These are phyloP conservation scores for Phycomyces blakesleeanus DNA, from an alignment of 192 early-diverging fungal species.

Conservation along the genomic window DNA sequence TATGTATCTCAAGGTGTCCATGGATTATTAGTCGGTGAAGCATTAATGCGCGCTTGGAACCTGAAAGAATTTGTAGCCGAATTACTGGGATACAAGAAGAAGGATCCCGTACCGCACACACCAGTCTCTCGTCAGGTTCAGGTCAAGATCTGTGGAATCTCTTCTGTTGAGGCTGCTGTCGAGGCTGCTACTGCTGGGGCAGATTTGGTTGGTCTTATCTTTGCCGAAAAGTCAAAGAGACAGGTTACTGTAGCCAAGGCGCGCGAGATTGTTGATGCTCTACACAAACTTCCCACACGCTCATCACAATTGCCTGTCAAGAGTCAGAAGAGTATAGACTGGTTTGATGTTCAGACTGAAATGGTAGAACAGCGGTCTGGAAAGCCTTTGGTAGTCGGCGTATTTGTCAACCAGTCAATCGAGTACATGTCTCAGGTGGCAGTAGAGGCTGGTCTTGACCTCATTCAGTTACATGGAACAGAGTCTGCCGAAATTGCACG, in stretches of 20 bases:
- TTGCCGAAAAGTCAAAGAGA: conserved; percentile 77
- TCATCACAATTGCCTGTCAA: conserved; percentile 12
- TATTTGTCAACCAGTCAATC: conserved; percentile 84
- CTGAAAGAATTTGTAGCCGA: conserved; percentile 71
- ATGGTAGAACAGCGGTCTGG: conserved; percentile 38
- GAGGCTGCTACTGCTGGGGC: conserved; percentile 74
- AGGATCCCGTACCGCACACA: not conserved
- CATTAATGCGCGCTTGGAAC: conserved; percentile 83
- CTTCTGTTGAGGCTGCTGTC: conserved; percentile 75
- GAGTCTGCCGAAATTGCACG: conserved; percentile 63
- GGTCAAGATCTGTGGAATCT: conserved; percentile 95
- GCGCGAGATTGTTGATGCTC: conserved; percentile 65
- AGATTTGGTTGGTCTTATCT: conserved; percentile 93
- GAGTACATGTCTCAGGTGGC: conserved; percentile 71
- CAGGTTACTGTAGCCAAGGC: conserved; percentile 66
- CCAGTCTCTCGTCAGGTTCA: conserved; percentile 25
- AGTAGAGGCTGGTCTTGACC: conserved; percentile 67
- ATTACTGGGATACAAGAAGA: conserved; percentile 46
- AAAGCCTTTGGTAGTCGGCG: conserved; percentile 86
- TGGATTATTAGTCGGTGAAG: conserved; percentile 91
- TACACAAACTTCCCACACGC: conserved; percentile 40
- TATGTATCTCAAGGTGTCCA: conserved; percentile 76
- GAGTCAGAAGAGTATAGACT: conserved; percentile 23
- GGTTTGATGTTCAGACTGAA: conserved; percentile 47
- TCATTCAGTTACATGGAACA: conserved; percentile 91